phyloP scores from a whole-genome alignment of 108 stramenopile genomes.

The Nitzschia inconspicua region DNA sequence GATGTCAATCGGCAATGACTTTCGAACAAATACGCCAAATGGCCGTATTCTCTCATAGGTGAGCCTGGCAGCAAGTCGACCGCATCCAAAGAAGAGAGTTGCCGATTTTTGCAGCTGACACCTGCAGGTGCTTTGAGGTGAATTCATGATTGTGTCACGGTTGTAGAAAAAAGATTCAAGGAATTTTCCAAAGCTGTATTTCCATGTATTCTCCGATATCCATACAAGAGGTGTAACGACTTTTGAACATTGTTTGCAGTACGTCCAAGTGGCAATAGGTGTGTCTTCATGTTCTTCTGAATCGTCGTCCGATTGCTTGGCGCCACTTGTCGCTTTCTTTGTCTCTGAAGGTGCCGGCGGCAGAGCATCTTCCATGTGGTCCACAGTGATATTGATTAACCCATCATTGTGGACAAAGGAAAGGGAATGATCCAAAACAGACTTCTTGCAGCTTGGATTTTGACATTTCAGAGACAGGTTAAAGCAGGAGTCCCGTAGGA shows the following conservation, averaged over 20 bases:
- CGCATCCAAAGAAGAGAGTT: conserved; percentile 87
- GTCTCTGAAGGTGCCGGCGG: conserved; percentile 22
- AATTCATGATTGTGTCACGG: conserved; percentile 72
- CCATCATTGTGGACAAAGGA: conserved; percentile 93
- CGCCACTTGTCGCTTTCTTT: conserved; percentile 5
- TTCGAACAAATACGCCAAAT: conserved; percentile 81
- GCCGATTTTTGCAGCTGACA: conserved; percentile 79
- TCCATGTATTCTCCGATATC: conserved; percentile 92
- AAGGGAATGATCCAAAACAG: conserved; percentile 87
- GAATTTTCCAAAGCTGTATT: conserved; percentile 95
- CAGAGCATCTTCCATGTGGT: conserved; percentile 77
- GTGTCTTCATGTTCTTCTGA: conserved; percentile 40
- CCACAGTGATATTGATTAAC: conserved; percentile 86
- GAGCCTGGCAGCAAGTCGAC: conserved; percentile 85
- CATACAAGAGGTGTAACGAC: conserved; percentile 84
- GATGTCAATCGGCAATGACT: conserved; percentile 78
- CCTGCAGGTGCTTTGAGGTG: conserved; percentile 57
- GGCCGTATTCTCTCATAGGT: conserved; percentile 82
- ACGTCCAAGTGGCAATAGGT: conserved; percentile 91
- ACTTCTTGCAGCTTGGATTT: conserved; percentile 90
- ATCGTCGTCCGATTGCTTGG: conserved; percentile 31
- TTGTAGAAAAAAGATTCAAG: conserved; percentile 93
- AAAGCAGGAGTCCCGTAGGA: conserved; percentile 92
- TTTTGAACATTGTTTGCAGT: conserved; percentile 80
- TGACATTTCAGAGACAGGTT: conserved; percentile 90